Evolutionary conservation across 345 rosid species (phyloP).

Genomic region (Murraya koenigii): DNA sequence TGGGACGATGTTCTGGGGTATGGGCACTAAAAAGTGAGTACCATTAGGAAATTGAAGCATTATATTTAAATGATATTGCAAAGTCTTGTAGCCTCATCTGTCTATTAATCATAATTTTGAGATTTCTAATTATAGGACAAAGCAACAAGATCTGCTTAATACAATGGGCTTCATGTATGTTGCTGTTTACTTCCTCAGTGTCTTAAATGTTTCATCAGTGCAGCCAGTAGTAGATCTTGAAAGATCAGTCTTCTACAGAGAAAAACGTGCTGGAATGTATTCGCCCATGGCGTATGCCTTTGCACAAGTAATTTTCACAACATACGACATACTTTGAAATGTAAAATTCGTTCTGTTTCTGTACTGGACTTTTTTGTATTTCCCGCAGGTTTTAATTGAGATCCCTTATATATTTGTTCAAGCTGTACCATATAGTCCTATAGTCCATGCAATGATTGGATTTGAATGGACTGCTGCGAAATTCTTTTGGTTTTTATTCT

Average conservation of each 20-base stretch:
- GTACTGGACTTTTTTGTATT: background rate
- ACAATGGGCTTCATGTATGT: slow-evolving; percentile 53
- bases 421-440: slow-evolving; percentile 20
- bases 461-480: slow-evolving; percentile 38
- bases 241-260: slow-evolving; percentile 57
- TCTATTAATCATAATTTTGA: background rate
- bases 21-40: slow-evolving; percentile 36
- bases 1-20: slow-evolving; percentile 44
- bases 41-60: background rate
- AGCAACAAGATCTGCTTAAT: slow-evolving; percentile 44
- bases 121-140: slow-evolving; percentile 4
- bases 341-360: background rate
- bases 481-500: slow-evolving; percentile 48
- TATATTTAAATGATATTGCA: background rate
- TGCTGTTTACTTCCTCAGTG: slow-evolving; percentile 45
- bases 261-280: slow-evolving; percentile 59
- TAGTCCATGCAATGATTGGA: slow-evolving; percentile 25
- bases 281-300: slow-evolving; percentile 32
- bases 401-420: slow-evolving; percentile 39
- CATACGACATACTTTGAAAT: slow-evolving; percentile 13
- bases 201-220: slow-evolving; percentile 41
- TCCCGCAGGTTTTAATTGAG: slow-evolving; percentile 36
- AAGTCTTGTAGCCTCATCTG: background rate
- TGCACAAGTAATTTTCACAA: slow-evolving; percentile 22
- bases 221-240: slow-evolving; percentile 57